A percentile compares a stretch with the other conserved stretches of the same genome.
These are phyloP conservation scores for Tuber umbilicatum DNA, from an alignment of 495 filamentous ascomycete genomes.

Conservation along the genomic window DNA sequence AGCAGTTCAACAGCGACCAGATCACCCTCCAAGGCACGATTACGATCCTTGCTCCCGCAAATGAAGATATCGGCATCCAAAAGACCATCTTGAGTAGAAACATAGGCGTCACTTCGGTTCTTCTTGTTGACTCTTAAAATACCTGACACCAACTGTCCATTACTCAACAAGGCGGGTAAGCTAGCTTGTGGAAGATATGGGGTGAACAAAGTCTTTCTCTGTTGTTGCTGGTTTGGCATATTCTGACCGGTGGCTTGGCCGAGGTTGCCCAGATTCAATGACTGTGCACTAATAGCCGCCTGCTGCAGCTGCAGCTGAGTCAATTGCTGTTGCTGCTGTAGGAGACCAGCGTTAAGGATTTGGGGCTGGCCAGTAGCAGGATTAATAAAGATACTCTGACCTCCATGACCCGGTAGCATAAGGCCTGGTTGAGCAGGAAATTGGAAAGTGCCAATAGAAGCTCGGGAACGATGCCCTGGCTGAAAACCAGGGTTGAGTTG, in stretches of 20 bases:
- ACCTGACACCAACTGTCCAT: slow-evolving; percentile 91
- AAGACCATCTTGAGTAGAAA: slow-evolving; percentile 76
- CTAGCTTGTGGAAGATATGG: slow-evolving; percentile 95
- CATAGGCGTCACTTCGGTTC: slow-evolving; percentile 96
- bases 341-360: slow-evolving; percentile 68
- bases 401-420: slow-evolving; percentile 48
- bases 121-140: slow-evolving; percentile 98
- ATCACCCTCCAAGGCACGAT: slow-evolving; percentile 91
- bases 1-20: slow-evolving; percentile 92
- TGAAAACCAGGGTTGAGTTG: slow-evolving; percentile 77
- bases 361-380: slow-evolving; percentile 48
- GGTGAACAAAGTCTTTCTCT: slow-evolving; percentile 97
- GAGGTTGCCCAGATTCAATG: slow-evolving; percentile 56
- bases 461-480: slow-evolving; percentile 79
- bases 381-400: slow-evolving; percentile 42
- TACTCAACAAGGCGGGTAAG: slow-evolving; percentile 78
- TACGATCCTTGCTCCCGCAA: slow-evolving; percentile 96
- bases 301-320: slow-evolving; percentile 89
- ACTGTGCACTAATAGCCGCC: slow-evolving; percentile 72
- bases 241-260: slow-evolving; percentile 61
- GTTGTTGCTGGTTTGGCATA: slow-evolving; percentile 67
- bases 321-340: slow-evolving; percentile 81
- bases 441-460: slow-evolving; percentile 82
- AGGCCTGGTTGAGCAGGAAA: slow-evolving; percentile 88
- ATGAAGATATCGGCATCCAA: slow-evolving; percentile 99